Base-by-base conservation (phyloP, 352 stramenopile genomes). In the Phytophthora podocarpi region DNA sequence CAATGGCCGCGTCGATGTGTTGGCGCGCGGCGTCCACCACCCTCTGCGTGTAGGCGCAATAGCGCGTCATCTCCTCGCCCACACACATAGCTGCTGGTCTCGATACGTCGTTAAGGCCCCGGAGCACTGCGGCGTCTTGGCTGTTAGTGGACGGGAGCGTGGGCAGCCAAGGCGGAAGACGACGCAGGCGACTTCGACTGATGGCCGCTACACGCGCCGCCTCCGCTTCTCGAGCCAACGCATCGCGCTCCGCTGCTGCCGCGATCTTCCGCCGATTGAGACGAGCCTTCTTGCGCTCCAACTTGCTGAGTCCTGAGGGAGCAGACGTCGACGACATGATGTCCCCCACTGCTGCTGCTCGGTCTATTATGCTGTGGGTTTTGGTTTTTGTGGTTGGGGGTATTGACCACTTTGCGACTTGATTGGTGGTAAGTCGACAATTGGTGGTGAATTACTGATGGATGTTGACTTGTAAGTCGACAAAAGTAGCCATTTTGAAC, bases 1-100 rank as follows among this genome's bases (percentile, higher is more conserved):
- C 77, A 36, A 93, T 83, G 35, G 82, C 85, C n/a, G 80, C 82
- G 32, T 93, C 81, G 47, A 95, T 89, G 42, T 80, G 67, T 27
- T 68, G 56, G 2, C 85, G 70, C 12, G 85, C 70, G 2, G 66
- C 64, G 31, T 80, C 76, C 35, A 95, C 82, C 18, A 83, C 69
- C 5, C 43, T 46, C 51, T 88, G 66, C 18, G 82, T 90, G 68
- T 95, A 91, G 28, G 52, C 66, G 48, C 72, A 84, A 60, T 90
- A 95, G 43, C 64, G 62, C 10, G 57, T 30, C 67, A 95, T 89
- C 50, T 95, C 85, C 2, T 78, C 59, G 3, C 83, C 78, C 11
- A 92, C 60, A 31, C 71, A 56, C 2, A 66, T 31, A 3, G 63
- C 45, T 2, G 74, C 36, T 12, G 67, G 48, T 7, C 51, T 21